Evolutionary conservation across 768 basidiomycete species (phyloP).

Genomic region (Chalciporus pseudorubinellus): DNA sequence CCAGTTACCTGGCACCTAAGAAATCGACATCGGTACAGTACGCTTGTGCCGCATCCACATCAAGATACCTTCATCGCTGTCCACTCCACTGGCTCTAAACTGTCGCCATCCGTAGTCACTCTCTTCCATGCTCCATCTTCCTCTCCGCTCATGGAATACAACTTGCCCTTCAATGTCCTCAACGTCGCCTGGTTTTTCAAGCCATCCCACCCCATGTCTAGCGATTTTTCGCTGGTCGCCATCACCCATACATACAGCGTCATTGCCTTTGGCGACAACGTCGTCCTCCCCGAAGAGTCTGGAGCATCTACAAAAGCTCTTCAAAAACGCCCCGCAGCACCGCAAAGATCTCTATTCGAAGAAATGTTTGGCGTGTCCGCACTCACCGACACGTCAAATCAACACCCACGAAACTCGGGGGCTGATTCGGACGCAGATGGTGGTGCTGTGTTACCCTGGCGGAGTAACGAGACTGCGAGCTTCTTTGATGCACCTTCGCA

Average conservation of each 20-base stretch:
- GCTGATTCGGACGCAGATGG: constrained; percentile 12
- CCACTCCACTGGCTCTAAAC: constrained; percentile 33
- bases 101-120: constrained; percentile 39
- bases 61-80: constrained; percentile 62
- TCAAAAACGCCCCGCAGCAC: constrained; percentile 29
- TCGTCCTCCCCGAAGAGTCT: constrained; percentile 40
- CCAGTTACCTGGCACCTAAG: constrained; percentile 62
- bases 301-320: constrained; percentile 41
- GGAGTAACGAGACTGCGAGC: constrained; percentile 41
- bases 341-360: constrained; percentile 69
- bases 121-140: constrained; percentile 49
- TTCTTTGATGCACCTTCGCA: constrained; percentile 72
- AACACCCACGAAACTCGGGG: constrained; percentile 17
- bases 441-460: constrained; percentile 30
- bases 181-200: constrained; percentile 41
- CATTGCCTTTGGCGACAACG: constrained; percentile 64
- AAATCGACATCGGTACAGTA: constrained; percentile 37
- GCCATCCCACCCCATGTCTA: constrained; percentile 32
- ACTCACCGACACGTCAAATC: constrained; percentile 39
- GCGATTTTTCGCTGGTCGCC: constrained; percentile 60
- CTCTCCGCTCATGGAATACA: constrained; percentile 40
- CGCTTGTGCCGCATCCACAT: constrained; percentile 53
- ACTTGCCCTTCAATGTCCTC: constrained; percentile 63
- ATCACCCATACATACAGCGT: constrained; percentile 66
- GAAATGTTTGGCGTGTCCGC: constrained; percentile 88